Percentiles rank a stretch among this genome's conserved stretches.
Evolutionary conservation across 1,284 basidiomycete species (phyloP).

Genomic region (Wolfiporia cocos): DNA sequence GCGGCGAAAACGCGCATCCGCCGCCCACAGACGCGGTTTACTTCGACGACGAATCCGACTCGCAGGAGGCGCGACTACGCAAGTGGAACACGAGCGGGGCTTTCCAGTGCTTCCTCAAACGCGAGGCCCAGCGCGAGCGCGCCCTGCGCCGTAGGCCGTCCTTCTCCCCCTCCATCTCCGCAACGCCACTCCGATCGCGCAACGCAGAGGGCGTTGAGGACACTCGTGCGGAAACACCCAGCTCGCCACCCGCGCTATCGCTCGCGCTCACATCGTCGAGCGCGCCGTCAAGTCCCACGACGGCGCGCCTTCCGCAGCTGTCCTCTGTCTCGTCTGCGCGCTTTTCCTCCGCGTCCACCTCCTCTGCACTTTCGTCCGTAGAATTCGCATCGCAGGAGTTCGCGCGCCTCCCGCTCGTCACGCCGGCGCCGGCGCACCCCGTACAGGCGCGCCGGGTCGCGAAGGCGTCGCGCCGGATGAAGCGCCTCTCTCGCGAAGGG

Average conservation of each 20-base stretch:
- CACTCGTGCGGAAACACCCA: too few relatives aligned
- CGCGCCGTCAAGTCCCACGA: slow-evolving; percentile 5
- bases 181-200: slow-evolving; percentile 3
- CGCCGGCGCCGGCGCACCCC: slow-evolving; percentile 23
- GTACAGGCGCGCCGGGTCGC: slow-evolving; percentile 22
- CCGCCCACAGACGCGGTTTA: background rate
- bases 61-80: slow-evolving; percentile 15
- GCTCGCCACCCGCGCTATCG: slow-evolving; percentile 1
- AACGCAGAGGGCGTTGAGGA: too few relatives aligned
- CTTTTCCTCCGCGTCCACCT: background rate
- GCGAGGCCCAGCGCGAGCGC: slow-evolving; percentile 19
- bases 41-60: slow-evolving; percentile 13
- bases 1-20: slow-evolving; percentile 7
- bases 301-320: background rate
- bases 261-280: slow-evolving; percentile 1
- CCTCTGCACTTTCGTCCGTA: background rate
- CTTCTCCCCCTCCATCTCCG: slow-evolving; percentile 3
- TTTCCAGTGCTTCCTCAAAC: slow-evolving; percentile 24
- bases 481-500: slow-evolving; percentile 22
- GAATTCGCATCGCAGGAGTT: slow-evolving; percentile 6
- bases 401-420: slow-evolving; percentile 17
- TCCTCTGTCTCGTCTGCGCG: slow-evolving; percentile 2
- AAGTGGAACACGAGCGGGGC: slow-evolving; percentile 24
- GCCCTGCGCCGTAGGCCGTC: slow-evolving; percentile 9
- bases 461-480: slow-evolving; percentile 20